A percentile compares a stretch with the other conserved stretches of the same genome.
phyloP scores from a whole-genome alignment of 768 basidiomycete genomes.

The Boletus fagicola region DNA sequence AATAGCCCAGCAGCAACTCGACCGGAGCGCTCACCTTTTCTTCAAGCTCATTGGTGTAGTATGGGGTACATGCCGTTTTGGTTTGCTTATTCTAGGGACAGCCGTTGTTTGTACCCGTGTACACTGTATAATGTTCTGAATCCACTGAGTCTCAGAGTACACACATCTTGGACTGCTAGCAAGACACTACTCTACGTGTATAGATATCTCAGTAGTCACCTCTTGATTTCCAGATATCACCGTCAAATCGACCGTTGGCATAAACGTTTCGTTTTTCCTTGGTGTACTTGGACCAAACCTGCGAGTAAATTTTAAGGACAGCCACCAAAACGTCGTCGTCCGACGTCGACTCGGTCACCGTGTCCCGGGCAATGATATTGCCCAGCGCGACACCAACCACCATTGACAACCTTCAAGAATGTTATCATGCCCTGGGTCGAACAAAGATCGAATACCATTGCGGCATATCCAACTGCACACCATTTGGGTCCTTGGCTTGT shows the following conservation, averaged over 20 bases:
- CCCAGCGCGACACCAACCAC: not conserved
- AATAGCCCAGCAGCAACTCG: not conserved
- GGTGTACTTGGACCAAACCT: not conserved
- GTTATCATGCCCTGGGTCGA: not conserved
- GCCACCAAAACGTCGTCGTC: not conserved
- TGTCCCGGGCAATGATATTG: not conserved
- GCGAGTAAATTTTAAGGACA: not conserved
- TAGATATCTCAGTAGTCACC: not conserved
- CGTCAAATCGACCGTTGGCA: not conserved
- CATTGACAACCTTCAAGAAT: not conserved
- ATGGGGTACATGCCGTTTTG: not conserved
- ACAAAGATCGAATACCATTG: not conserved
- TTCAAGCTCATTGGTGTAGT: constrained; percentile 48
- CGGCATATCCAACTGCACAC: not conserved
- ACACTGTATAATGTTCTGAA: too few species aligned
- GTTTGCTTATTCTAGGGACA: constrained; percentile 7
- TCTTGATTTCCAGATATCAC: not conserved
- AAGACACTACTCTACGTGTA: not conserved
- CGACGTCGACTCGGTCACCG: not conserved
- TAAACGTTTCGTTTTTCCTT: not conserved
- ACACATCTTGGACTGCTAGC: not conserved
- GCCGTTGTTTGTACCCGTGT: constrained; percentile 14
- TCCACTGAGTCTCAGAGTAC: too few species aligned
- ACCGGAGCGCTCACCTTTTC: constrained; percentile 43
- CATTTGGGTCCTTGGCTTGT: not conserved